These are phyloP conservation scores for Beta corolliflora DNA, from an alignment of 179 eudicot genomes.

Conservation along the genomic window DNA sequence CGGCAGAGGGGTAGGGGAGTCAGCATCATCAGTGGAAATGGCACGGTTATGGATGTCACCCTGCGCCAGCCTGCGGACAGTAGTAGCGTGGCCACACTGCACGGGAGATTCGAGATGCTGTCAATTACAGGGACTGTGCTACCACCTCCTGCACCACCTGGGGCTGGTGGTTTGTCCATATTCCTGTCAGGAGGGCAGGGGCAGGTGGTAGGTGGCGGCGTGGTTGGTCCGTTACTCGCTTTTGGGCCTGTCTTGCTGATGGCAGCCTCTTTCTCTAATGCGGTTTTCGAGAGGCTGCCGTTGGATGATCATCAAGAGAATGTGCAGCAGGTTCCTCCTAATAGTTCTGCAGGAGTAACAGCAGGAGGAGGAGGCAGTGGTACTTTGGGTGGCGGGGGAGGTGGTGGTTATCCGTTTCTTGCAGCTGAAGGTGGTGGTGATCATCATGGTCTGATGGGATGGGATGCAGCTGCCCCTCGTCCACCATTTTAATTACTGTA, in stretches of 20 bases:
- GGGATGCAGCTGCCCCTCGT: conserved; percentile 25
- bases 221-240: conserved; percentile 39
- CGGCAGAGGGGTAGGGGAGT: conserved; percentile 35
- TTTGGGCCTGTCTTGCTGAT: conserved; percentile 39
- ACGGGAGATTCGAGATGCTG: conserved; percentile 43
- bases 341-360: not conserved
- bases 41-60: conserved; percentile 37
- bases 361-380: conserved; percentile 14
- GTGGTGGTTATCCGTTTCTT: conserved; percentile 15
- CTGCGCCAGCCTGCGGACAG: conserved; percentile 29
- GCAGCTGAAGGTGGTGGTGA: conserved; percentile 23
- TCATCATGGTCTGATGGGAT: conserved; percentile 26
- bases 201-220: conserved; percentile 43
- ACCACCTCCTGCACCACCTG: conserved; percentile 48
- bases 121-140: conserved; percentile 42
- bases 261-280: conserved; percentile 36
- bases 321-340: not conserved
- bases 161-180: conserved; percentile 36
- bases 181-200: conserved; percentile 42
- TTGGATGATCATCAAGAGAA: conserved; percentile 20
- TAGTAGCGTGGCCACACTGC: conserved; percentile 28
- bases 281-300: conserved; percentile 31
- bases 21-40: conserved; percentile 36
- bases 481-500: conserved; percentile 19
- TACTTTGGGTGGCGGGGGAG: conserved; percentile 10